Evolutionary conservation across 2,329 filamentous ascomycete genomes (phyloP).

Genomic region (Aureobasidium zeae): DNA sequence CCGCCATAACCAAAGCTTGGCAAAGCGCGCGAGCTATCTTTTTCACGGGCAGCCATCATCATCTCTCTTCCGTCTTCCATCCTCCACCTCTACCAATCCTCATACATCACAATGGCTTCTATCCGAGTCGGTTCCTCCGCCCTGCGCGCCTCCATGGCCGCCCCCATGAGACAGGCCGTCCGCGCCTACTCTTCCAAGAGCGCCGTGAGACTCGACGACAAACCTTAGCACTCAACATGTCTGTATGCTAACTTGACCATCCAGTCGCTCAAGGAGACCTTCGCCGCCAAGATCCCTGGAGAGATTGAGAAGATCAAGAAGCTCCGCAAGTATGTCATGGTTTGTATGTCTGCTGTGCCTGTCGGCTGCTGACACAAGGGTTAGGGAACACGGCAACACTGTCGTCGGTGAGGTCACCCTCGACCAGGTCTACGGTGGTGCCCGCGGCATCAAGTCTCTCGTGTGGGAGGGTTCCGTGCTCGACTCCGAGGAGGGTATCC

Average conservation of each 20-base stretch:
- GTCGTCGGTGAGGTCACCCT: conserved; percentile 96
- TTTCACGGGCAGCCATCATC: too few species aligned
- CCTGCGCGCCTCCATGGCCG: conserved; percentile 65
- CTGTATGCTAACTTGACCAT: conserved; percentile 21
- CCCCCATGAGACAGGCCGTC: conserved; percentile 50
- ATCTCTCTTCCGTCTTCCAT: conserved; percentile 15
- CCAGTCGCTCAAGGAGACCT: conserved; percentile 95
- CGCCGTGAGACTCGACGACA: conserved; percentile 50
- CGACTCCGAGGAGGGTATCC: conserved; percentile 97
- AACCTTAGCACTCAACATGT: too few species aligned
- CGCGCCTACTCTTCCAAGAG: conserved; percentile 92
- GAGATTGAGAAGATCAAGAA: conserved; percentile 99
- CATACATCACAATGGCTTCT: conserved; percentile 61
- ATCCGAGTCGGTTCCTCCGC: conserved; percentile 72
- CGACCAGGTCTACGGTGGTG: conserved; percentile 98
- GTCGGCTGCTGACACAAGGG: conserved; percentile 21
- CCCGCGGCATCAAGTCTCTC: conserved; percentile 95
- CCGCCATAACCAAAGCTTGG: neutral
- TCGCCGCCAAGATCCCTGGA: conserved; percentile 87
- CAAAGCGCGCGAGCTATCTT: too few species aligned
- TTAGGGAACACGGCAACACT: conserved; percentile 86
- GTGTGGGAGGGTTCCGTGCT: conserved; percentile 99
- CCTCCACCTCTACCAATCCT: conserved; percentile 23
- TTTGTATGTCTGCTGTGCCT: conserved; percentile 12
- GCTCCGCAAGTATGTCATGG: conserved; percentile 82